phyloP scores from a whole-genome alignment of 768 basidiomycete species.

The Gelatoporia subvermispora region DNA sequence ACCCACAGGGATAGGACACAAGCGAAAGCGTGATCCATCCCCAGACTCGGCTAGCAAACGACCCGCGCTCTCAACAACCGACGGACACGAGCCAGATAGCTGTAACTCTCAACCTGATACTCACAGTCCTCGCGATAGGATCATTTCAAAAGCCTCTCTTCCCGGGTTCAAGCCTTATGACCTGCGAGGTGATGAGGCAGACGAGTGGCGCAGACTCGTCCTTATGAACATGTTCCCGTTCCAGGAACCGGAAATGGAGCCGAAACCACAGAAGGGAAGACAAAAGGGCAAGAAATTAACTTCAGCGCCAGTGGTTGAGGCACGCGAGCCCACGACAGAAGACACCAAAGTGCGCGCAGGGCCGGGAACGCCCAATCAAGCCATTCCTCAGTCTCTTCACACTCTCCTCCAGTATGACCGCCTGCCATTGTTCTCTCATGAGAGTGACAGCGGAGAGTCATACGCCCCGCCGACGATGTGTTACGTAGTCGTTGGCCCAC shows the following conservation, averaged over 20 bases:
- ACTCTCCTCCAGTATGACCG: not conserved
- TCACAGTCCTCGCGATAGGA: not conserved
- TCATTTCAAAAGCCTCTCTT: slow-evolving; percentile 21
- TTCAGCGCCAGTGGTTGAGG: not conserved
- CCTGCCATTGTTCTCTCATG: slow-evolving; percentile 7
- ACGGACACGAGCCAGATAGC: not conserved
- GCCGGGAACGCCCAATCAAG: too few species aligned
- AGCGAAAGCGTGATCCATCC: slow-evolving; percentile 26
- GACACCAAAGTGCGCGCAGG: not conserved
- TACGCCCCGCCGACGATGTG: slow-evolving; percentile 16
- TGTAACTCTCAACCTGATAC: not conserved
- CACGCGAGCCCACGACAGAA: too few species aligned
- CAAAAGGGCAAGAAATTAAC: slow-evolving; percentile 1
- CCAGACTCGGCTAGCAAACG: slow-evolving; percentile 19
- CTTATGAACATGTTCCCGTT: slow-evolving; percentile 54
- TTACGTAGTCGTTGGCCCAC: slow-evolving; percentile 41
- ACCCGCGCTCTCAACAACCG: not conserved
- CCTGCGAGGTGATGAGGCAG: slow-evolving; percentile 40
- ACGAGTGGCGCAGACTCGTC: slow-evolving; percentile 51
- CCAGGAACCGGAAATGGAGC: slow-evolving; percentile 9
- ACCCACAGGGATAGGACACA: slow-evolving; percentile 5
- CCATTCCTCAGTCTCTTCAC: not conserved
- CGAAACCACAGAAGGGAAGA: slow-evolving; percentile 10
- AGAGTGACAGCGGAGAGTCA: not conserved
- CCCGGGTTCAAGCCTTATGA: slow-evolving; percentile 25